phyloP scores from a whole-genome alignment of 345 rosid genomes.

The Boechera retrofracta region DNA sequence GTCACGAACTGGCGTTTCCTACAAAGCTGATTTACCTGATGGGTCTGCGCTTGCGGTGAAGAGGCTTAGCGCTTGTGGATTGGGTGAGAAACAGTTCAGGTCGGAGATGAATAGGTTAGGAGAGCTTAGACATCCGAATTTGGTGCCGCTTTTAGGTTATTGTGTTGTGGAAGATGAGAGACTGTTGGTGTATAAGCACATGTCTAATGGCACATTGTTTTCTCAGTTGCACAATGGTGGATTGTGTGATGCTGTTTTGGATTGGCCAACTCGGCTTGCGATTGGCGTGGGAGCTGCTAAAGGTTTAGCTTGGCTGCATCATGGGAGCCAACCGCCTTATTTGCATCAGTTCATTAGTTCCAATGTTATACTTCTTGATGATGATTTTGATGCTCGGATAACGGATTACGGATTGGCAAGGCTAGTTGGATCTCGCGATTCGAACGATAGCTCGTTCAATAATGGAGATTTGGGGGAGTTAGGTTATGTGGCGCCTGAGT shows the following conservation, averaged over 20 bases:
- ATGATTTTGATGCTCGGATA: slow-evolving; percentile 63
- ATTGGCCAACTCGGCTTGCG: slow-evolving; percentile 62
- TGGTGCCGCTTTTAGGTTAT: slow-evolving; percentile 70
- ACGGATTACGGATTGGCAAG: slow-evolving; percentile 64
- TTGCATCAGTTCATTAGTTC: slow-evolving; percentile 61
- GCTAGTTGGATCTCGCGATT: slow-evolving; percentile 53
- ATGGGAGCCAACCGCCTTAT: slow-evolving; percentile 65
- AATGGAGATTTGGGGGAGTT: slow-evolving; percentile 46
- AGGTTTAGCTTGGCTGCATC: slow-evolving; percentile 78
- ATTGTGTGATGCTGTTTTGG: slow-evolving; percentile 41
- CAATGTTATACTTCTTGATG: slow-evolving; percentile 64
- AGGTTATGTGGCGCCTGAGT: slow-evolving; percentile 49
- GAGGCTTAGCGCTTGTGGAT: slow-evolving; percentile 56
- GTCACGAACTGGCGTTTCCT: slow-evolving; percentile 59
- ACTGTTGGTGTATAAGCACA: slow-evolving; percentile 58
- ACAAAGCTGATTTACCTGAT: slow-evolving; percentile 59
- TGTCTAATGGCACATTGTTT: slow-evolving; percentile 61
- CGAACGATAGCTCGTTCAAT: slow-evolving; percentile 48
- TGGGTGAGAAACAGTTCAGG: slow-evolving; percentile 63
- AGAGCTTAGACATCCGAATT: slow-evolving; percentile 69
- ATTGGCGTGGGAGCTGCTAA: slow-evolving; percentile 65
- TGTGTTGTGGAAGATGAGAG: slow-evolving; percentile 67
- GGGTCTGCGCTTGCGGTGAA: slow-evolving; percentile 67
- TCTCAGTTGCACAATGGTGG: slow-evolving; percentile 55
- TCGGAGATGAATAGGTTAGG: slow-evolving; percentile 70